Base-by-base conservation (phyloP, 208 protist genomes). In the Leishmania lainsoni region DNA sequence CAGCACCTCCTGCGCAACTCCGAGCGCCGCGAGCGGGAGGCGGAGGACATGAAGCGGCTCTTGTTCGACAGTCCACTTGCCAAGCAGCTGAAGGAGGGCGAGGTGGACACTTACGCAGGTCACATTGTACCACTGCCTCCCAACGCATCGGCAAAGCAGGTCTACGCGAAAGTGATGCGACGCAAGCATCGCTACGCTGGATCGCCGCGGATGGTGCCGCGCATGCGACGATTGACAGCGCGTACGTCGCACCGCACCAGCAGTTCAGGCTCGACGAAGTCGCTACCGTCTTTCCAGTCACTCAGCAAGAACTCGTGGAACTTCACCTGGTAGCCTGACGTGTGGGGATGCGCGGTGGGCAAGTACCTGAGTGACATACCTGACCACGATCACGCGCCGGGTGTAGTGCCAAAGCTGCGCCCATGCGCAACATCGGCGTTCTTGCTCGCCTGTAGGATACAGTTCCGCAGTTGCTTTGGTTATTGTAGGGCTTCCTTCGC, bases 251-350 rank as follows among this genome's bases (percentile, higher is more conserved):
- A 45, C 22, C 74, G 63, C 35, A 14, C 79, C 74, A 17, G 68
- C 80, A 39, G 65, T 76, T 39, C 14, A 5, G 56, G 79, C 26
- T 65, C 76, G 26, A n/a, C 26, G 12, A 69, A 65, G 32, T 20
- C 76, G 52, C 86, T 88, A 29, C 88, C 89, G 26, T 81, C 83
- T 26, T 97, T 96, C 79, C 82, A 87, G 61, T 90, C 89, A 0
- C 89, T 96, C 68, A 91, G 90, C 81, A 92, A 89, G 78, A 90
- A 94, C 75, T 86, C 92, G 42, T 97, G 94, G 94, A 97, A 97
- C 79, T 93, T 97, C n/a, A 92, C 88, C 4, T 97, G 94, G 94
- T 97, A 79, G 54, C 52, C 68, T 49, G n/a, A 10, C 17, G 59
- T 17, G 5, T n/a, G 59, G 59, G 10, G 35, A 22, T 42, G 59